Conservation (phyloP, 495 filamentous ascomycete genomes). For the Geoglossum glabrum region DNA sequence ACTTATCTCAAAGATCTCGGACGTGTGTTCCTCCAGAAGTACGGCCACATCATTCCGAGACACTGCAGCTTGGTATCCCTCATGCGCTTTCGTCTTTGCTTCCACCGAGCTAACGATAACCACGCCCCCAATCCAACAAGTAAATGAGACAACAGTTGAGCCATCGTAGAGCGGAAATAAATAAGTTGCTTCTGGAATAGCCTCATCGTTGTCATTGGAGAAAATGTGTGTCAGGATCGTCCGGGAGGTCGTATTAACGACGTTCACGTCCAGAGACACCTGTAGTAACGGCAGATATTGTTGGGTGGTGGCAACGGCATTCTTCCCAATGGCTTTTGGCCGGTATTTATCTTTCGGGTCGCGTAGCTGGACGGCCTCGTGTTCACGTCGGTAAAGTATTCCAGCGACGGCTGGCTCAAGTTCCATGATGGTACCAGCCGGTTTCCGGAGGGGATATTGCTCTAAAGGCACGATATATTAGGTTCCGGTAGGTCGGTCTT, state of each 20-base stretch:
- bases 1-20: constrained; percentile 14
- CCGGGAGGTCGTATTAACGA: background rate
- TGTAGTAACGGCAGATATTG: constrained; percentile 2
- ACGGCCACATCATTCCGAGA: constrained; percentile 7
- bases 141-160: constrained; percentile 10
- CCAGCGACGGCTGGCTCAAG: no score
- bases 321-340: no score
- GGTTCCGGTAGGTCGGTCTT: no score
- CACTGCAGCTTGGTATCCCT: constrained; percentile 6
- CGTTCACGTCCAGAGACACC: constrained; percentile 3
- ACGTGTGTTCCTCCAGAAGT: constrained; percentile 13
- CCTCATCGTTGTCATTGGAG: background rate
- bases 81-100: no score
- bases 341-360: no score
- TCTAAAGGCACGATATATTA: no score
- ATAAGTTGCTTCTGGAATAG: constrained; percentile 5
- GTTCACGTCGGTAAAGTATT: no score
- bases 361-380: no score
- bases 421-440: no score
- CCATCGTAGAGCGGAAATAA: constrained; percentile 13
- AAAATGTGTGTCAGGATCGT: constrained; percentile 2
- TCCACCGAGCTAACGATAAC: background rate
- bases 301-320: no score
- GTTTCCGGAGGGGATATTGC: no score
- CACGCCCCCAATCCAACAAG: constrained; percentile 10